Base-by-base conservation (phyloP, 2,329 filamentous ascomycete genomes). In the Exophiala mesophila region DNA sequence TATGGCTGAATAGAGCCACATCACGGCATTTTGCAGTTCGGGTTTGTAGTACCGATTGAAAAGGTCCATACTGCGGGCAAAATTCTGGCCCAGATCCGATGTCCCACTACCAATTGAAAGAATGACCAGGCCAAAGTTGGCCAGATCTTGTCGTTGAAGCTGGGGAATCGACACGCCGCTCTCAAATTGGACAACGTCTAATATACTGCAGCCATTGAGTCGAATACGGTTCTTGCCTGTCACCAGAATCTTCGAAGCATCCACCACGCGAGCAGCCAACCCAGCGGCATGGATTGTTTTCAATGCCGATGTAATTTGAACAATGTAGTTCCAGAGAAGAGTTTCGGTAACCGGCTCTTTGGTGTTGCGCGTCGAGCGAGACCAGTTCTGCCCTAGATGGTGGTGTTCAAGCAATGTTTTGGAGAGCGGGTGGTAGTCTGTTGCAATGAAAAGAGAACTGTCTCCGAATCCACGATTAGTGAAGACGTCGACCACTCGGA, bases 391-490 rank as follows among this genome's bases (percentile, higher is more conserved):
- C 29, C 59, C 58, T 29, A 63, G 62, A 35, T 70, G 53, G 42
- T 96, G 86, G 56, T 85, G 79, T 58, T 97, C 90, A 23, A 83
- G 79, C 17, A 98, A 74, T 0, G 90, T 95, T 64, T 92, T 94
- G 2, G 90, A 87, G 15, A 92, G 73, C 1, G 92, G 90, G 58
- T 92, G 86, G 59, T 95, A 98, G 62, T 94, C 88, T 49, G 88
- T 92, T 17, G 94, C 88, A 57, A 98, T 85, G 36, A 98, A 84
- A 41, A 98, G 75, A 3, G 92, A 97, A 64, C 87, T 94, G 62
- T 97, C 92, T 41, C 88, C 87, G 63, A 98, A 98, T 18, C 84
- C 86, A 48, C 88, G 76, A 9, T 88, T 94, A 1, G 92, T 98
- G 58, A 98, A 98, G 1, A 87, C 88, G 64, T 96, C 88, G 57